Conservation (phyloP, 441 rosid species). For the Jatropha podagrica region DNA sequence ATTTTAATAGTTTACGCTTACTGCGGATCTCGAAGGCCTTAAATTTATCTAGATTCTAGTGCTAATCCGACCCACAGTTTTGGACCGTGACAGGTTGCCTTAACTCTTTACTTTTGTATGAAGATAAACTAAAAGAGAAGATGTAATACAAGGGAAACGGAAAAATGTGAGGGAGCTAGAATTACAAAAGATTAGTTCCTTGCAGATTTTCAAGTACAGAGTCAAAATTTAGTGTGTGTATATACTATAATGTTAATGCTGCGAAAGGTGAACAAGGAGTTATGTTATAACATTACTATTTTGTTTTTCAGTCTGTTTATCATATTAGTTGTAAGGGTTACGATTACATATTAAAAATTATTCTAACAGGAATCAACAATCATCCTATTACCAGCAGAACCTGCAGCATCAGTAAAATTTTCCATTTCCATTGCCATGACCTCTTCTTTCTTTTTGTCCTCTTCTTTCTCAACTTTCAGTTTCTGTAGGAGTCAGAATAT, state of each 20-base stretch:
- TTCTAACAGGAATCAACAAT: constrained; percentile 25
- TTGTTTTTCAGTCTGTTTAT: neutral
- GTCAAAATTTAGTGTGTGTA: too few species aligned
- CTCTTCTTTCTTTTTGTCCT: constrained; percentile 29
- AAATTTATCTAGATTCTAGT: too few species aligned
- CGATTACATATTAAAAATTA: neutral
- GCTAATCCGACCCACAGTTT: too few species aligned
- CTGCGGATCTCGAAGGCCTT: too few species aligned
- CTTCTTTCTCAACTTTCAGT: constrained; percentile 39
- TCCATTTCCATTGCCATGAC: constrained; percentile 30
- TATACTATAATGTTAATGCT: neutral
- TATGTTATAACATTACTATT: neutral
- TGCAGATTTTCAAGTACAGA: too few species aligned
- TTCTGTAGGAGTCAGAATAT: constrained; percentile 33
- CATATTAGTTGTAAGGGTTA: neutral
- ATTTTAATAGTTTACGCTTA: too few species aligned
- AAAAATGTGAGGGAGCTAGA: neutral
- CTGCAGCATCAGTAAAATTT: constrained; percentile 27
- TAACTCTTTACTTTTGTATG: too few species aligned
- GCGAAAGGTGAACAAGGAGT: neutral
- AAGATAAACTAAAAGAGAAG: too few species aligned
- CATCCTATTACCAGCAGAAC: constrained; percentile 21
- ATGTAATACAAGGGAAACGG: neutral
- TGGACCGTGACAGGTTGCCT: too few species aligned
- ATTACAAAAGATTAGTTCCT: too few species aligned